Percentiles rank a stretch among this genome's conserved stretches.
These are phyloP conservation scores for Arthrinium phaeospermum DNA, from an alignment of 2,329 filamentous ascomycete species.

Conservation along the genomic window DNA sequence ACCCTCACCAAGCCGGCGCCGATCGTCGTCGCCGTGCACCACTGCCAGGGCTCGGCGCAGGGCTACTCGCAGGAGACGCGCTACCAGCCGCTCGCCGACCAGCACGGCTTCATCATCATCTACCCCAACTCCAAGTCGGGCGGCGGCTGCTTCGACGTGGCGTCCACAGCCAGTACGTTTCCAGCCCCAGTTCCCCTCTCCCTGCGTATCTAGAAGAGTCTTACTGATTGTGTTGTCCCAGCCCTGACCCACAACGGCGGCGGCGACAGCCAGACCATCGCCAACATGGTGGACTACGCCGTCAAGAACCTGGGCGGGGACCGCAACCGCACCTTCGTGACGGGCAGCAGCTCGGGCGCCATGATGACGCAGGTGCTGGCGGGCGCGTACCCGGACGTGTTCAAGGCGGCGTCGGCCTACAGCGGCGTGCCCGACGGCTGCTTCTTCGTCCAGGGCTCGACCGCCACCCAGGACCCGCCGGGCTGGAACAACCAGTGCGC, in stretches of 20 bases:
- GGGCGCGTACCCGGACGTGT: conserved; percentile 52
- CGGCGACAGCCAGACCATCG: conserved; percentile 59
- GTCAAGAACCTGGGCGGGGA: conserved; percentile 57
- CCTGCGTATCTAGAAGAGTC: background rate
- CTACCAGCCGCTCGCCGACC: conserved; percentile 51
- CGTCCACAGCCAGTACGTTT: conserved; percentile 39
- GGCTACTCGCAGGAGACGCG: conserved; percentile 54
- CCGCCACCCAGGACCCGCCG: conserved; percentile 34
- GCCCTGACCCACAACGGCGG: conserved; percentile 55
- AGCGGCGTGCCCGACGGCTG: conserved; percentile 50
- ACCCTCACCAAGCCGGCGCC: conserved; percentile 46
- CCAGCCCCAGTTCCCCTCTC: background rate
- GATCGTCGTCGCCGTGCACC: conserved; percentile 60
- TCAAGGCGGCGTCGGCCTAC: conserved; percentile 50
- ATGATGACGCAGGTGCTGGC: conserved; percentile 57
- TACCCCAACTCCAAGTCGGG: conserved; percentile 59
- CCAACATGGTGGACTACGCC: conserved; percentile 63
- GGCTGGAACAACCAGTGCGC: conserved; percentile 59
- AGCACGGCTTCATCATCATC: conserved; percentile 54
- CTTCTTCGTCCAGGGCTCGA: conserved; percentile 45
- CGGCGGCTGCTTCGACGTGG: conserved; percentile 65
- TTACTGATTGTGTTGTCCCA: background rate
- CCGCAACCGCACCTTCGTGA: conserved; percentile 56
- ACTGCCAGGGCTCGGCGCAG: conserved; percentile 56
- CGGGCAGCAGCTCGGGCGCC: conserved; percentile 51